phyloP scores from a whole-genome alignment of 176 grass and related monocot genomes.

The Oryza officinalis region DNA sequence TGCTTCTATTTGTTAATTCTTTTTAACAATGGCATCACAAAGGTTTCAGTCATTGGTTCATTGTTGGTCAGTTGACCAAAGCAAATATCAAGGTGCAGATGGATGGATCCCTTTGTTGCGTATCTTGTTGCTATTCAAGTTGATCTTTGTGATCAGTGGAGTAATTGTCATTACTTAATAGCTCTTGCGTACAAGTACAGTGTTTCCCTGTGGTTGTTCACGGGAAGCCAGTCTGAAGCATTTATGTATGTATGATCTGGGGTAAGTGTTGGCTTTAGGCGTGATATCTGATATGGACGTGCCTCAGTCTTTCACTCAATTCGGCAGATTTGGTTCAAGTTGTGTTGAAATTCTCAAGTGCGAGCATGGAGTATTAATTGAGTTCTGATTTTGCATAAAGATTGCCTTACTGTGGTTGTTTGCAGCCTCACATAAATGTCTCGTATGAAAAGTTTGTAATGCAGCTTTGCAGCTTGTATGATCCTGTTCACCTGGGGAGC shows the following conservation, averaged over 20 bases:
- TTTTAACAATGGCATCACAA: background rate
- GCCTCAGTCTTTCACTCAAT: background rate
- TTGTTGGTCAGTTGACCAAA: slow-evolving; percentile 27
- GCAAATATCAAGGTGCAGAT: background rate
- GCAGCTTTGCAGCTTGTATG: background rate
- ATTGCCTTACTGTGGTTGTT: background rate
- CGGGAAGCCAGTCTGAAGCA: slow-evolving; percentile 22
- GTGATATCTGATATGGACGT: background rate
- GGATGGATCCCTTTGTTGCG: background rate
- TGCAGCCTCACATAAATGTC: background rate
- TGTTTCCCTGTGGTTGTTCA: slow-evolving; percentile 29
- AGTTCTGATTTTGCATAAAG: background rate
- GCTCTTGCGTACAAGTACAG: background rate
- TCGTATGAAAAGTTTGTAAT: background rate
- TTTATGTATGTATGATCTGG: slow-evolving; percentile 36
- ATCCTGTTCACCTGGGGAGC: background rate
- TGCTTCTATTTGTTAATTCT: slow-evolving; percentile 32
- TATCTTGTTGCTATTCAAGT: slow-evolving; percentile 19
- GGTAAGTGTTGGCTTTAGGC: background rate
- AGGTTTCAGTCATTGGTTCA: background rate
- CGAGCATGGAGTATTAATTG: too few relatives aligned
- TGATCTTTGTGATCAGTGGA: slow-evolving; percentile 3
- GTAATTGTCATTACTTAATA: background rate
- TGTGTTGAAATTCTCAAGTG: background rate
- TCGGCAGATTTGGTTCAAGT: background rate